These are phyloP conservation scores for Syzygium oleosum DNA, from an alignment of 345 rosid genomes.

Conservation along the genomic window DNA sequence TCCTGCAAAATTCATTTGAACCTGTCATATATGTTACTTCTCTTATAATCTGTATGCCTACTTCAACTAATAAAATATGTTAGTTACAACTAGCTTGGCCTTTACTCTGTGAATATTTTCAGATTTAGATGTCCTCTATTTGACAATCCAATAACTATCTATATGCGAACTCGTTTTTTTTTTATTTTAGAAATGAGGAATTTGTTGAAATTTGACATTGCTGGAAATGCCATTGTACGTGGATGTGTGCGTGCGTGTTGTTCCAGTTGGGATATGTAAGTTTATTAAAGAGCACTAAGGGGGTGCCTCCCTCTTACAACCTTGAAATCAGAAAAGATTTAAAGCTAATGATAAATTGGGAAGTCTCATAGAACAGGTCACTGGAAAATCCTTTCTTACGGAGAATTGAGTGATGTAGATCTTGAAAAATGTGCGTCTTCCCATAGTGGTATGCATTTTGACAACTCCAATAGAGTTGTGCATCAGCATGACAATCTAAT, in stretches of 20 bases:
- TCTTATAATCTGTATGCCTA: neutral
- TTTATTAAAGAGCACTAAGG: neutral
- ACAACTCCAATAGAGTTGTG: neutral
- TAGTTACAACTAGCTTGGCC: neutral
- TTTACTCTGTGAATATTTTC: neutral
- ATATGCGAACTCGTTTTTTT: neutral
- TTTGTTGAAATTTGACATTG: neutral
- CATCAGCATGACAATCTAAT: neutral
- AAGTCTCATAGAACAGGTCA: neutral
- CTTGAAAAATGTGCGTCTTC: neutral
- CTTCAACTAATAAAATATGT: neutral
- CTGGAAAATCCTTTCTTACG: neutral
- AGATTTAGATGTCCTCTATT: neutral
- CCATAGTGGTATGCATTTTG: neutral
- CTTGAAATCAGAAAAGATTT: neutral
- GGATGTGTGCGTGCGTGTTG: neutral
- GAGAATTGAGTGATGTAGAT: neutral
- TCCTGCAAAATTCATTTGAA: neutral
- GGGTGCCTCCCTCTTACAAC: neutral
- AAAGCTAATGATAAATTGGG: neutral
- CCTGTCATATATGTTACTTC: neutral
- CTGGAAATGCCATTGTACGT: neutral
- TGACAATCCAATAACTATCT: neutral
- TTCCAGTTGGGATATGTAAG: neutral
- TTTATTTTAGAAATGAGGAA: neutral